Evolutionary conservation across 2,329 filamentous ascomycete species (phyloP).

Genomic region (Seiridium unicorne): DNA sequence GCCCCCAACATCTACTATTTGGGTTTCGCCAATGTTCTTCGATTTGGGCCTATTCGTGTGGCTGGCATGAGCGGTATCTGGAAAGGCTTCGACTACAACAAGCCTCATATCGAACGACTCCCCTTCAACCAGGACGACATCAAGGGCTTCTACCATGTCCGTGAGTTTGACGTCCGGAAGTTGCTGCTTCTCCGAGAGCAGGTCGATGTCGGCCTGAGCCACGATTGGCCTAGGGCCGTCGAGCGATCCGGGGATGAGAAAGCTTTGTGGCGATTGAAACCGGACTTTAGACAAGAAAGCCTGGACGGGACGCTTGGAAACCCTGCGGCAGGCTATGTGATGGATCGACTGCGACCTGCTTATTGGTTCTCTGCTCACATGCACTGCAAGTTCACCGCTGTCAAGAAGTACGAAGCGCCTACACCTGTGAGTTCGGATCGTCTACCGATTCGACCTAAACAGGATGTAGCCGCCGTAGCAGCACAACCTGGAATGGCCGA

Average conservation of each 20-base stretch:
- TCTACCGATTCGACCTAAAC: not conserved
- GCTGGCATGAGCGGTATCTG: constrained; percentile 91
- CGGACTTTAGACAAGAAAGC: constrained; percentile 74
- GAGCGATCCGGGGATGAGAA: constrained; percentile 74
- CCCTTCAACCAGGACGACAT: constrained; percentile 79
- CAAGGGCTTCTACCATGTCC: constrained; percentile 82
- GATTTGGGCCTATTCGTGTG: constrained; percentile 81
- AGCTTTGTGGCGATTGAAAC: constrained; percentile 71
- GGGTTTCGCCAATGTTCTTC: constrained; percentile 85
- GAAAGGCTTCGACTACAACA: constrained; percentile 86
- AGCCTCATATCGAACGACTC: constrained; percentile 78
- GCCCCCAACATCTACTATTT: constrained; percentile 97
- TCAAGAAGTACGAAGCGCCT: constrained; percentile 49
- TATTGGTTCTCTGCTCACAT: constrained; percentile 95
- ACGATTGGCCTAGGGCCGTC: constrained; percentile 89
- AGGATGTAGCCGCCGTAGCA: constrained; percentile 19
- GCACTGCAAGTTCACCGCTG: constrained; percentile 81
- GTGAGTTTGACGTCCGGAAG: constrained; percentile 89
- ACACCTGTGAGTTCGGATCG: not conserved
- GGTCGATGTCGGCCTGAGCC: constrained; percentile 87
- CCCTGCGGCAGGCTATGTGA: constrained; percentile 72
- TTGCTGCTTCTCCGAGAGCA: constrained; percentile 81
- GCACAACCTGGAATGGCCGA: constrained; percentile 12
- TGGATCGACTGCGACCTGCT: constrained; percentile 76
- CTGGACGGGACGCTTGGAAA: constrained; percentile 74